phyloP scores from a whole-genome alignment of 176 grass and related monocot genomes.

The Pontederia crassipes region DNA sequence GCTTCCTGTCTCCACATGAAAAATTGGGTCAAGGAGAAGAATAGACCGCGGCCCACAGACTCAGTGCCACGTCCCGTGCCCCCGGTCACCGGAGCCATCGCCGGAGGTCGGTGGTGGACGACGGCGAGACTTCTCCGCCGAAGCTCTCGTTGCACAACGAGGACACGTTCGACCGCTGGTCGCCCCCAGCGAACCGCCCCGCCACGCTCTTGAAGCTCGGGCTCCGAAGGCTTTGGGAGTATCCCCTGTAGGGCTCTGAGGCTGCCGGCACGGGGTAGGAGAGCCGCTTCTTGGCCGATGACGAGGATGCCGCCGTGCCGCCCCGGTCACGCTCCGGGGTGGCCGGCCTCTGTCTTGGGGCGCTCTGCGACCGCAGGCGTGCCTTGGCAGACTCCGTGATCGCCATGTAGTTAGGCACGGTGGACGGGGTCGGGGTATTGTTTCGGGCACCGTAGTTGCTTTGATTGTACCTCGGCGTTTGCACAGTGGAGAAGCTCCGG shows the following conservation, averaged over 20 bases:
- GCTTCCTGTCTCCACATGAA: no score
- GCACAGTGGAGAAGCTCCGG: conserved; percentile 3
- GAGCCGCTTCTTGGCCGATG: conserved; percentile 57
- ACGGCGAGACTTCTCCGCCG: conserved; percentile 46
- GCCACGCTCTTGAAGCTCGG: conserved; percentile 93
- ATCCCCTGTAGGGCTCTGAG: conserved; percentile 22
- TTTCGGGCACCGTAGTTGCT: conserved; percentile 6
- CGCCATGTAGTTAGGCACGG: conserved; percentile 88
- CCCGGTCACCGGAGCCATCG: conserved; percentile 54
- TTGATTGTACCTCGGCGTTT: conserved; percentile 43
- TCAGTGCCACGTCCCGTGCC: no score
- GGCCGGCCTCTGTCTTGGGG: conserved; percentile 54
- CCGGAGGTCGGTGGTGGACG: conserved; percentile 71
- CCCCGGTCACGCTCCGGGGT: conserved; percentile 58
- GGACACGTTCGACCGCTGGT: conserved; percentile 70
- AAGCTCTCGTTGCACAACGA: conserved; percentile 74
- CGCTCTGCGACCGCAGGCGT: conserved; percentile 63
- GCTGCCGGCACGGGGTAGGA: conserved; percentile 49
- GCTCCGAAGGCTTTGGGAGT: conserved; percentile 52
- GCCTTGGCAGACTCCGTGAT: conserved; percentile 94
- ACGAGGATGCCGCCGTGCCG: no score
- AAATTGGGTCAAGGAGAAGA: no score
- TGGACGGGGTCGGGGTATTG: neutral
- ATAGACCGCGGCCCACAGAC: no score
- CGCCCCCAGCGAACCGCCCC: conserved; percentile 46